phyloP scores from a whole-genome alignment of 2,329 filamentous ascomycete genomes.

The Pezicula radicicola region DNA sequence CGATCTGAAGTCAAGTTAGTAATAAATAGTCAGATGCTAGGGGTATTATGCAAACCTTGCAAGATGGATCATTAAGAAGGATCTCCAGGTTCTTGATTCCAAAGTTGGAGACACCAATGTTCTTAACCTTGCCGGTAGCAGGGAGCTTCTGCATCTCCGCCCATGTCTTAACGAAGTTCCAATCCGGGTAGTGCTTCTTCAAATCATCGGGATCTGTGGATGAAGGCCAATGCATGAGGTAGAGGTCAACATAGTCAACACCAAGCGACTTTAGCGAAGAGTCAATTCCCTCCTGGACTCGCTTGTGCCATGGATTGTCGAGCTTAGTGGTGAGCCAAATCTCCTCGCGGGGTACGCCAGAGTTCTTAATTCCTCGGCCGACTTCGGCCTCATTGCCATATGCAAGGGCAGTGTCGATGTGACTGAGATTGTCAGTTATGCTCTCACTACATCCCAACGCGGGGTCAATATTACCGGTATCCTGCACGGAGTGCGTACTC shows the following conservation, averaged over 20 bases:
- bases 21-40: background rate
- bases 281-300: conserved; percentile 59
- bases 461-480: conserved; percentile 73
- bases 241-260: conserved; percentile 66
- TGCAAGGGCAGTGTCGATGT: conserved; percentile 69
- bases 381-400: conserved; percentile 76
- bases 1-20: conserved; percentile 34
- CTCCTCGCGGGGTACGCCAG: conserved; percentile 61
- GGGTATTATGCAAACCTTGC: conserved; percentile 44
- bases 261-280: conserved; percentile 58
- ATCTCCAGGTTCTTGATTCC: conserved; percentile 77
- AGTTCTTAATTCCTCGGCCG: conserved; percentile 60
- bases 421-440: conserved; percentile 36
- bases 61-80: conserved; percentile 63
- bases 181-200: conserved; percentile 70
- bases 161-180: conserved; percentile 82
- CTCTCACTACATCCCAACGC: conserved; percentile 10
- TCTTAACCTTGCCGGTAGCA: conserved; percentile 67
- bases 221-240: conserved; percentile 71
- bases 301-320: conserved; percentile 75
- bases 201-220: conserved; percentile 58
- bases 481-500: conserved; percentile 64
- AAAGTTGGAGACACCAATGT: conserved; percentile 87
- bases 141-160: conserved; percentile 68
- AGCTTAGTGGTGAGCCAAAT: conserved; percentile 80